These are phyloP conservation scores for Syncephalastrum racemosum DNA, from an alignment of 371 early-diverging fungal species.

Conservation along the genomic window DNA sequence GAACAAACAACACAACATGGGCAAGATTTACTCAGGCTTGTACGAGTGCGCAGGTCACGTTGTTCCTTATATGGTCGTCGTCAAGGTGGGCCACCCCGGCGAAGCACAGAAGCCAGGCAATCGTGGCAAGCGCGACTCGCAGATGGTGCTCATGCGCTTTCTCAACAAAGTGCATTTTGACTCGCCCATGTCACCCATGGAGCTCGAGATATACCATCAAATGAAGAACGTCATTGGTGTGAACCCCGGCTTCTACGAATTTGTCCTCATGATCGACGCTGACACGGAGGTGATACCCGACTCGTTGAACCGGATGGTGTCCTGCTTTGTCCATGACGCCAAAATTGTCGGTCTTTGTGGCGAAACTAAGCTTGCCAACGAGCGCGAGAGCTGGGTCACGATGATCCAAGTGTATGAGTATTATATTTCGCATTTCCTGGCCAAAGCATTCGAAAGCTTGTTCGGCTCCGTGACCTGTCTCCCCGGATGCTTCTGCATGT, in stretches of 20 bases:
- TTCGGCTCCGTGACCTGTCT: conserved; percentile 90
- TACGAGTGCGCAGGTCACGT: conserved; percentile 81
- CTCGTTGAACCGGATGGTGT: conserved; percentile 62
- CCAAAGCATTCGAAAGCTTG: conserved; percentile 79
- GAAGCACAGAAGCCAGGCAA: conserved; percentile 82
- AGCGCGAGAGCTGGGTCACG: conserved; percentile 83
- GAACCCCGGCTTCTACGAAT: conserved; percentile 72
- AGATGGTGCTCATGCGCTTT: conserved; percentile 82
- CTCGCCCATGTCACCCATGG: conserved; percentile 81
- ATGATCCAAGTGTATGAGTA: conserved; percentile 88
- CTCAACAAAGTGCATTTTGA: conserved; percentile 75
- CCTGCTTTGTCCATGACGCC: conserved; percentile 71
- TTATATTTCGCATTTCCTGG: conserved; percentile 79
- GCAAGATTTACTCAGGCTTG: conserved; percentile 87
- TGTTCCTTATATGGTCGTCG: conserved; percentile 82
- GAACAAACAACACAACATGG: conserved; percentile 83
- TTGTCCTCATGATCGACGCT: conserved; percentile 66
- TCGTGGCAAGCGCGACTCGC: conserved; percentile 85
- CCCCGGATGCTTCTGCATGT: conserved; percentile 93
- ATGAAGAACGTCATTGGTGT: conserved; percentile 88
- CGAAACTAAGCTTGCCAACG: conserved; percentile 78
- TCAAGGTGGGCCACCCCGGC: conserved; percentile 76
- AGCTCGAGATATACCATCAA: conserved; percentile 88
- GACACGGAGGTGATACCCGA: conserved; percentile 71
- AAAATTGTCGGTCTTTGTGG: conserved; percentile 82